These are phyloP conservation scores for Scenedesmus sp. DNA, from an alignment of 163 green algal species.

Conservation along the genomic window DNA sequence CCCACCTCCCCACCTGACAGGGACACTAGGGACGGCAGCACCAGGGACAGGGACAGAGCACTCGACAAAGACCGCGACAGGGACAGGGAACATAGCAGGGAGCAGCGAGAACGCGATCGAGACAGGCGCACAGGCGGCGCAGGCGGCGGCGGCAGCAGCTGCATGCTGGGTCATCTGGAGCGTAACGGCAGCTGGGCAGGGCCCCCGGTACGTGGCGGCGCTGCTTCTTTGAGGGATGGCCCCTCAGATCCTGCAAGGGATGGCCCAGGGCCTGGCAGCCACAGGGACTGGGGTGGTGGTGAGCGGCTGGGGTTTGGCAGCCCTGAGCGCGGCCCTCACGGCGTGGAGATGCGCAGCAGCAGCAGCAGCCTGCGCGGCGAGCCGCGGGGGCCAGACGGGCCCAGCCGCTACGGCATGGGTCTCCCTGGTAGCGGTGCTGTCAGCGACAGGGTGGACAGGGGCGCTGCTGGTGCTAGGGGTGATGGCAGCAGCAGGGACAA, in stretches of 20 bases:
- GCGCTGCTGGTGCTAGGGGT: background rate
- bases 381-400: background rate
- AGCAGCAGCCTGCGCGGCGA: background rate
- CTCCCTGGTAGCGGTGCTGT: background rate
- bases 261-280: background rate
- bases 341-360: background rate
- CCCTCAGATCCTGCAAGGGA: background rate
- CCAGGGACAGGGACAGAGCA: background rate
- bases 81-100: slow-evolving; percentile 1
- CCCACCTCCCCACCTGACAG: slow-evolving; percentile 10
- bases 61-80: background rate
- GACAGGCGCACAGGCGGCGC: background rate
- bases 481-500: background rate
- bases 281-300: slow-evolving; percentile 20
- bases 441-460: background rate
- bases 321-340: background rate
- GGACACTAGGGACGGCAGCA: background rate
- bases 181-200: background rate
- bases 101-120: slow-evolving; percentile 9
- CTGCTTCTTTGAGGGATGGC: background rate
- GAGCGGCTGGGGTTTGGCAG: slow-evolving; percentile 19
- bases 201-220: background rate
- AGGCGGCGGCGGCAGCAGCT: background rate
- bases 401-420: background rate
- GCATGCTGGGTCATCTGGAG: background rate